phyloP scores from a whole-genome alignment of 2,329 filamentous ascomycete genomes.

The Cucurbitaria berberidis region DNA sequence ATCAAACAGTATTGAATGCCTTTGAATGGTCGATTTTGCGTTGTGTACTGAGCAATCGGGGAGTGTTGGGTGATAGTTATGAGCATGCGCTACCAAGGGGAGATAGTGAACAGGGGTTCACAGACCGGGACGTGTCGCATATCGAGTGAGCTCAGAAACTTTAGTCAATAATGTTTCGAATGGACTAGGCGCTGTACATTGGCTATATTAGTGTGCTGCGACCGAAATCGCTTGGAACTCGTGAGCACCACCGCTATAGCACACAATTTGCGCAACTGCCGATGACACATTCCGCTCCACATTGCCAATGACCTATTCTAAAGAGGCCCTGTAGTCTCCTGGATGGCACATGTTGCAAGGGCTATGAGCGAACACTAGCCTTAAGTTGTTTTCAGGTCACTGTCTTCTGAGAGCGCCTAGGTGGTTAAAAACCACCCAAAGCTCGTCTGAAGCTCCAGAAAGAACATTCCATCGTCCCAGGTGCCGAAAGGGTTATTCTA shows the following conservation, averaged over 20 bases:
- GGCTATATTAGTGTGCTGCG: neutral
- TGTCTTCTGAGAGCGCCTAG: neutral
- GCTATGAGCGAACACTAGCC: neutral
- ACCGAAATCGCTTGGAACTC: neutral
- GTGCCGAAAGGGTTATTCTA: conserved; percentile 1
- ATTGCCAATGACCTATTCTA: neutral
- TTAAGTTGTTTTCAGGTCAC: neutral
- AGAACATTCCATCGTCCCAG: neutral
- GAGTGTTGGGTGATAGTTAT: too few species aligned
- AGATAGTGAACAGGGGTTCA: too few species aligned
- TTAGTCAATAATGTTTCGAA: neutral
- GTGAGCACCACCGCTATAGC: neutral
- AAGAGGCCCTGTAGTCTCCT: neutral
- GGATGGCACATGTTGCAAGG: neutral
- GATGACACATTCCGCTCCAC: neutral
- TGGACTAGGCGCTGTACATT: neutral
- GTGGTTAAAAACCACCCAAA: neutral
- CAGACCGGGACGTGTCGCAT: too few species aligned
- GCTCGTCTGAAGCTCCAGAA: neutral
- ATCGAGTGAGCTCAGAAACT: too few species aligned
- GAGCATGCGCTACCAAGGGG: too few species aligned
- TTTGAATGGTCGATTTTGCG: too few species aligned
- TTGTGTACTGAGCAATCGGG: too few species aligned
- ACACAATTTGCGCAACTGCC: neutral
- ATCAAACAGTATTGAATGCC: too few species aligned